Base-by-base conservation (phyloP, 192 early-diverging fungal species). In the Coemansia sp. region DNA sequence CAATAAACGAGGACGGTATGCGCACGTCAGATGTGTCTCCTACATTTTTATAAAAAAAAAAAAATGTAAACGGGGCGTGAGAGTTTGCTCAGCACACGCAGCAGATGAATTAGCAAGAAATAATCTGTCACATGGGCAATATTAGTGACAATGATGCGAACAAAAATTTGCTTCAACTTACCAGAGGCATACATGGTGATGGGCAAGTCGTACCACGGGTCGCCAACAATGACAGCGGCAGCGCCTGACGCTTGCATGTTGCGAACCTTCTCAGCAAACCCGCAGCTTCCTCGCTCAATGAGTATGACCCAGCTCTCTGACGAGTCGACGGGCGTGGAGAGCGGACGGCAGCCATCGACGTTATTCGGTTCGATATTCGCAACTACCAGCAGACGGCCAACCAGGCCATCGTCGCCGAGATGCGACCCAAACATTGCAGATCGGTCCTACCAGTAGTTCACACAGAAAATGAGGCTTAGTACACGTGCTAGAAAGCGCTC, bases 1-100 rank as follows among this genome's bases (percentile, higher is more conserved):
- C 82, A 63, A 98, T 82, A 82, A 95, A 98, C 21, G 93, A 91
- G 18, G 91, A 89, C 6, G 96, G 95, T 56, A 96, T 95, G 6
- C 67, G 61, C 18, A 98, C 85, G 79, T 96, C 94, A 1, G 89
- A 88, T 6, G 92, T 93, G 64, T 94, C 91, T 33, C 88, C 94
- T 85, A 77, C 65, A 75, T 72, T n/a, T 12, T 26, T 66, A 45
- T 31, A 52, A 18, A 16, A 23, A 55, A 21, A 45, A 70, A 58
- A 33, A 26, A 37, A 11, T 18, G 18, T 31, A 11, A 41, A 9
- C 13, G 26, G 9, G 12, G 64, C 64, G 55, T 57, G 50, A 13
- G 23, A 31, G 35, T 21, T 21, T 52, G 10, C 20, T 28, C 20
- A 52, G 25, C 48, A 26, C 20, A 52, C 48, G 48, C 23, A 52